phyloP scores from a whole-genome alignment of 371 early-diverging fungal genomes.

The Syncephalastrum sp. region DNA sequence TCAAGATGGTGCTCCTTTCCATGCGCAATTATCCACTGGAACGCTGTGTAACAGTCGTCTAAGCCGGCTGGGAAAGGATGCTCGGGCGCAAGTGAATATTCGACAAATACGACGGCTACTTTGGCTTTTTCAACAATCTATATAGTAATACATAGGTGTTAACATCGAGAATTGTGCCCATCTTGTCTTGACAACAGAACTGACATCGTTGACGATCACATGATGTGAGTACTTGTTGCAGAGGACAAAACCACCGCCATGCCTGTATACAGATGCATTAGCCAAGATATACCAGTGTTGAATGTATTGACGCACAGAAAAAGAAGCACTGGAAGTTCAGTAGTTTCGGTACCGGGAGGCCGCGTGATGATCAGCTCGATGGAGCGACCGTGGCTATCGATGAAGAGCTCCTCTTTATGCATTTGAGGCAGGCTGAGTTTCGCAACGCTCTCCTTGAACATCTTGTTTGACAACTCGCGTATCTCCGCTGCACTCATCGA shows the following conservation, averaged over 20 bases:
- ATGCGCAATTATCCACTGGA: conserved; percentile 19
- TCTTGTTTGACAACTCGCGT: no score
- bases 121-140: conserved; percentile 4
- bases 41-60: conserved; percentile 30
- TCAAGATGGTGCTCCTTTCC: conserved; percentile 14
- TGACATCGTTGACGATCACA: conserved; percentile 6
- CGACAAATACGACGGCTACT: conserved; percentile 21
- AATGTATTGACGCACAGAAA: conserved; percentile 7
- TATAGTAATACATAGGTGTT: neutral
- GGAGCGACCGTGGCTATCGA: no score
- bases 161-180: no score
- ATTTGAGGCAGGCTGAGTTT: no score
- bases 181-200: no score
- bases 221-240: conserved; percentile 2
- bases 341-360: conserved; percentile 14
- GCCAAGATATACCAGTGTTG: neutral
- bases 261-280: neutral
- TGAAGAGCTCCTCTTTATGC: no score
- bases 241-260: conserved; percentile 18
- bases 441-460: no score
- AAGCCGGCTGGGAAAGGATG: conserved; percentile 24
- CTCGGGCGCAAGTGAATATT: conserved; percentile 27
- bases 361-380: conserved; percentile 15
- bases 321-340: conserved; percentile 14
- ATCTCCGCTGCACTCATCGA: no score